Conservation (phyloP, 352 stramenopile species). For the Phytophthora pini region DNA sequence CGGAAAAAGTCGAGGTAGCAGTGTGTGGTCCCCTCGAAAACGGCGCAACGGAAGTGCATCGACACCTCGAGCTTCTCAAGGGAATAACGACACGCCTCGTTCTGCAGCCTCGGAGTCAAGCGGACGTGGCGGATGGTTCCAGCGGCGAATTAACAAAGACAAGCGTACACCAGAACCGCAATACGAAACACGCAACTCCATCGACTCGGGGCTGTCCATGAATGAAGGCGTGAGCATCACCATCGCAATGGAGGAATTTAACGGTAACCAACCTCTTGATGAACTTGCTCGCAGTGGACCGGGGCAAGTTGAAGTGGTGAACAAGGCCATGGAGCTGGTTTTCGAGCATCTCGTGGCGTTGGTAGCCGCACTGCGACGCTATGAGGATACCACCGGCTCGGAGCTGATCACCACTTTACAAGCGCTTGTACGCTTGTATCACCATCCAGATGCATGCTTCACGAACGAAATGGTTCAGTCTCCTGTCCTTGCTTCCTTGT, state of each 20-base stretch:
- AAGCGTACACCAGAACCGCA: conserved; percentile 29
- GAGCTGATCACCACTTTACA: conserved; percentile 61
- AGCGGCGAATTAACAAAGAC: conserved; percentile 41
- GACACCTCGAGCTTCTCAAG: conserved; percentile 27
- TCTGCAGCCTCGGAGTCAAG: conserved; percentile 17
- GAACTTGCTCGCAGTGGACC: conserved; percentile 39
- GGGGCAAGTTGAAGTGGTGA: conserved; percentile 45
- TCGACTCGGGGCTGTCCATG: conserved; percentile 56
- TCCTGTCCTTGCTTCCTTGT: conserved; percentile 1
- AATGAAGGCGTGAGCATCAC: conserved; percentile 53
- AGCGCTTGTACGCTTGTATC: conserved; percentile 55
- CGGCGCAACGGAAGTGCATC: conserved; percentile 15
- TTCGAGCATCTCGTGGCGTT: conserved; percentile 50
- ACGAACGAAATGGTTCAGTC: conserved; percentile 42
- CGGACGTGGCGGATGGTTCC: conserved; percentile 41
- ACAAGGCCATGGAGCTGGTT: conserved; percentile 54
- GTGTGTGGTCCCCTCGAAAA: conserved; percentile 34
- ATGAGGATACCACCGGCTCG: conserved; percentile 38
- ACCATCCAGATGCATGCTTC: conserved; percentile 50
- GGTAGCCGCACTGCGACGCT: conserved; percentile 44
- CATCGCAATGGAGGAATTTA: conserved; percentile 64
- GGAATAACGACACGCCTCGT: conserved; percentile 18
- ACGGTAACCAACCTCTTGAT: conserved; percentile 55
- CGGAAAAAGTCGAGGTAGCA: conserved; percentile 25
- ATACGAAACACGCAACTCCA: conserved; percentile 51